These are phyloP conservation scores for Aureobasidium sp. DNA, from an alignment of 2,329 filamentous ascomycete species.

Conservation along the genomic window DNA sequence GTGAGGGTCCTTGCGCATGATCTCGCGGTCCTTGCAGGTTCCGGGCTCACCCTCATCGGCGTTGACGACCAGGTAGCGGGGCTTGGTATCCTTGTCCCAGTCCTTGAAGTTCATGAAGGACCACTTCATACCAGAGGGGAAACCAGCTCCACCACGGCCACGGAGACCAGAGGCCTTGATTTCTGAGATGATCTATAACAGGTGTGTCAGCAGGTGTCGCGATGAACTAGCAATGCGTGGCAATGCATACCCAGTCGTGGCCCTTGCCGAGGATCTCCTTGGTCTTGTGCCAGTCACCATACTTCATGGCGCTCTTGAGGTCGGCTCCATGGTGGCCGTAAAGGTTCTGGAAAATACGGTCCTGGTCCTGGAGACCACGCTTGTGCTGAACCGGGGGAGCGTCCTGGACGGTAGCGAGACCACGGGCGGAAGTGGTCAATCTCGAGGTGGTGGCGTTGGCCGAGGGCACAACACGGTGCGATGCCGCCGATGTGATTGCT, in stretches of 20 bases:
- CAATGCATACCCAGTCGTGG: conserved; percentile 69
- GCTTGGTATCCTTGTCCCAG: conserved; percentile 96
- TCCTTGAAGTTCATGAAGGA: conserved; percentile 99
- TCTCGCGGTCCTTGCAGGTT: conserved; percentile 98
- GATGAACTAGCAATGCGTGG: not conserved
- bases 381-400: conserved; percentile 56
- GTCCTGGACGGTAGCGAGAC: conserved; percentile 55
- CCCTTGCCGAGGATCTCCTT: conserved; percentile 98
- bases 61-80: conserved; percentile 94
- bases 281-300: conserved; percentile 98
- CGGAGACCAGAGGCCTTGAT: conserved; percentile 93
- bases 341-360: conserved; percentile 98
- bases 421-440: conserved; percentile 40
- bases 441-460: conserved; percentile 36
- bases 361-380: conserved; percentile 88
- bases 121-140: conserved; percentile 98
- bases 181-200: conserved; percentile 75
- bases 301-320: conserved; percentile 90
- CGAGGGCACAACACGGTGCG: conserved; percentile 34
- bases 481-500: conserved; percentile 31
- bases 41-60: conserved; percentile 97
- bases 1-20: conserved; percentile 99
- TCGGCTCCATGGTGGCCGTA: conserved; percentile 90
- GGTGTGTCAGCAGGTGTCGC: conserved; percentile 12
- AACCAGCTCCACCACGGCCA: conserved; percentile 93